Conservation (phyloP, 306 rosid genomes). For the Citrullus amarus region DNA sequence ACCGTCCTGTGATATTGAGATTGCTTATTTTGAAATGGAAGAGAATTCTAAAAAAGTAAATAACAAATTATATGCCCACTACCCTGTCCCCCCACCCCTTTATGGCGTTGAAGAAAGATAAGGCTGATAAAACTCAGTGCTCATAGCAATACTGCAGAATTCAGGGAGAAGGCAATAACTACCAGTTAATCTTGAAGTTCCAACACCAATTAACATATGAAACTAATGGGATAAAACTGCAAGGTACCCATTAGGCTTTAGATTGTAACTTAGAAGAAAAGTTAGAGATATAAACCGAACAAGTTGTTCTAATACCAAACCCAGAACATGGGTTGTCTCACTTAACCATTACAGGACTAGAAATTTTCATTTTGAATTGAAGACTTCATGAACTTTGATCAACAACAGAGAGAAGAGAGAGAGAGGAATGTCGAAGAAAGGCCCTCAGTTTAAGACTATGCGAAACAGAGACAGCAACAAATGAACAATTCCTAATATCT, state of each 20-base stretch:
- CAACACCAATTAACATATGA: neutral
- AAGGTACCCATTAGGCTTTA: neutral
- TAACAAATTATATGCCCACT: neutral
- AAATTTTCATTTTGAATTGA: neutral
- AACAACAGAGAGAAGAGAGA: neutral
- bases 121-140: neutral
- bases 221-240: neutral
- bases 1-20: neutral
- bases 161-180: neutral
- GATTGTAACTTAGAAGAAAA: neutral
- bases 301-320: neutral
- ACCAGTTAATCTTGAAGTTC: neutral
- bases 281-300: neutral
- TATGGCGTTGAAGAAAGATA: neutral
- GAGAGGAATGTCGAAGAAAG: neutral
- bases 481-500: neutral
- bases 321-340: neutral
- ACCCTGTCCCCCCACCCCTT: neutral
- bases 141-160: neutral
- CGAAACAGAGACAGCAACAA: neutral
- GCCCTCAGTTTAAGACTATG: neutral
- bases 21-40: constrained; percentile 7
- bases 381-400: neutral
- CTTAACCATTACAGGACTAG: neutral
- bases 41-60: neutral